Percentiles rank a stretch among this genome's conserved stretches.
phyloP scores from a whole-genome alignment of 371 early-diverging fungal species.

The Fennellomyces sp. region DNA sequence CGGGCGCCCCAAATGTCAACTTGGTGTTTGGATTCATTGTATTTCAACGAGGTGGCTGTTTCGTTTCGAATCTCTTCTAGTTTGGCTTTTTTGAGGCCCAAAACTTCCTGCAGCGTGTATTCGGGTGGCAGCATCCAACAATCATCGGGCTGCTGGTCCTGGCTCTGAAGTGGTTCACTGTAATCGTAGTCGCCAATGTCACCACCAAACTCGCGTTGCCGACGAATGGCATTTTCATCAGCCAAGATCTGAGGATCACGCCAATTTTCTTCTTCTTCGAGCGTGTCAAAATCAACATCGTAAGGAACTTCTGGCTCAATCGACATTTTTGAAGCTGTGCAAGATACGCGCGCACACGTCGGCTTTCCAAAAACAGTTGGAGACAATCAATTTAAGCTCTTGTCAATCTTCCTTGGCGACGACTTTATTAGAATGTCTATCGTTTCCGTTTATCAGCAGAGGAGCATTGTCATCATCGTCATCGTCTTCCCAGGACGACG shows the following conservation, averaged over 20 bases:
- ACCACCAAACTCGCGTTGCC: background rate
- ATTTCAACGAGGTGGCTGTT: slow-evolving; percentile 31
- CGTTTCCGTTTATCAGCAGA: background rate
- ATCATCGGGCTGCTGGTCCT: slow-evolving; percentile 36
- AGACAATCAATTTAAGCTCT: too few species aligned
- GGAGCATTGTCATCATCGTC: slow-evolving; percentile 18
- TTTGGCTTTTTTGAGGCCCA: slow-evolving; percentile 21
- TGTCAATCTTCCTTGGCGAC: background rate
- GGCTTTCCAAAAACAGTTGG: too few species aligned
- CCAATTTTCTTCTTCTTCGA: slow-evolving; percentile 7
- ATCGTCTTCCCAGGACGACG: slow-evolving; percentile 8
- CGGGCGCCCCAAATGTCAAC: slow-evolving; percentile 50
- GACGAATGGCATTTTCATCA: background rate
- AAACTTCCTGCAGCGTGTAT: slow-evolving; percentile 15
- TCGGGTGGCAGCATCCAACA: slow-evolving; percentile 46
- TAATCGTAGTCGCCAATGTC: background rate
- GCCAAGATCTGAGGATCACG: background rate
- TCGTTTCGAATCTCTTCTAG: slow-evolving; percentile 26
- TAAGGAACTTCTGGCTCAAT: slow-evolving; percentile 38
- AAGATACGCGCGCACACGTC: too few species aligned
- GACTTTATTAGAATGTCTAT: background rate
- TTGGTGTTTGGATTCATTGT: slow-evolving; percentile 37
- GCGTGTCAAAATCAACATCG: slow-evolving; percentile 10
- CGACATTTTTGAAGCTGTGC: too few species aligned
- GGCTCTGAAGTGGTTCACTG: slow-evolving; percentile 8